phyloP scores from a whole-genome alignment of 169 alveolate genomes.

The Cryptosporidium sp. region DNA sequence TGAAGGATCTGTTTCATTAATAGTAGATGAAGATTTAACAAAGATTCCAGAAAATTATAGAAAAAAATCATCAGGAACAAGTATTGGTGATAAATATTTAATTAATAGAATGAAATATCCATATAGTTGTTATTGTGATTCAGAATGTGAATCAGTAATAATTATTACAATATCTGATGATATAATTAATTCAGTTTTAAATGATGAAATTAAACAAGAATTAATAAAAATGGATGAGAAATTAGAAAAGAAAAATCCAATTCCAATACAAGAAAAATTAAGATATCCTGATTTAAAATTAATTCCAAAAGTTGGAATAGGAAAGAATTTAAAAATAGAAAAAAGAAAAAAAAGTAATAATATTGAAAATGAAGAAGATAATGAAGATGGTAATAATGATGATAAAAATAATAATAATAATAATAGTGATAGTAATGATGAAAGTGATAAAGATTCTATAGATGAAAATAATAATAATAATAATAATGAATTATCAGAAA shows the following conservation, averaged over 20 bases:
- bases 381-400: neutral
- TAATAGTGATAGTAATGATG: neutral
- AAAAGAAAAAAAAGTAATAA: neutral
- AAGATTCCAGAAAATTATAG: constrained; percentile 31
- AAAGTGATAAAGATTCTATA: neutral
- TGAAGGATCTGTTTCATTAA: constrained; percentile 45
- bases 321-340: neutral
- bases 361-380: neutral
- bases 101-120: constrained; percentile 40
- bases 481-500: constrained; percentile 13
- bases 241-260: constrained; percentile 35
- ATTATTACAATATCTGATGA: constrained; percentile 23
- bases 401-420: neutral
- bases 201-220: constrained; percentile 34
- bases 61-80: constrained; percentile 30
- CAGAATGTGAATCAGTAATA: constrained; percentile 26
- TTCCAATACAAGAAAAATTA: constrained; percentile 32
- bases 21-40: constrained; percentile 41
- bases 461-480: neutral
- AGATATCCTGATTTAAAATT: constrained; percentile 45
- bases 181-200: neutral
- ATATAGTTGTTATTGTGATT: constrained; percentile 53
- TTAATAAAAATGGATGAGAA: constrained; percentile 10
- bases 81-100: constrained; percentile 59
- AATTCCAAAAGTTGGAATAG: neutral